phyloP scores from a whole-genome alignment of 345 rosid species.

The Eucalyptus cladocalyx region DNA sequence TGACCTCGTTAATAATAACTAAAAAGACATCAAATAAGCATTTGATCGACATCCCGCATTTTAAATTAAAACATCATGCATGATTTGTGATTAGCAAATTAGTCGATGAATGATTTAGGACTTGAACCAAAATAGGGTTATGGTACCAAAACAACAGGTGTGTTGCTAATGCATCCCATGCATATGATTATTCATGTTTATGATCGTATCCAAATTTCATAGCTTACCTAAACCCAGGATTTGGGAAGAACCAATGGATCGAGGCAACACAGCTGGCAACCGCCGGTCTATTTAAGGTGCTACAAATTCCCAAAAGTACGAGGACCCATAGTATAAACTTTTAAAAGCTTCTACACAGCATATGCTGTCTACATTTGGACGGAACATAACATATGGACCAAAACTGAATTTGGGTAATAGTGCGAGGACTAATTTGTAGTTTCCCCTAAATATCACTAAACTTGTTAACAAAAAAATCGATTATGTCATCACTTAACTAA shows the following conservation, averaged over 20 bases:
- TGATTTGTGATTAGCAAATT: background rate
- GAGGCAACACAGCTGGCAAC: background rate
- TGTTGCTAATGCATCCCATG: background rate
- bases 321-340: too few species aligned
- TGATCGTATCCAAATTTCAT: background rate
- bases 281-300: background rate
- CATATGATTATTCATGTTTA: background rate
- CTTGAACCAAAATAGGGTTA: background rate
- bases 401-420: background rate
- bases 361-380: background rate
- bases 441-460: background rate
- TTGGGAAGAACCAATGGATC: background rate
- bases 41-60: background rate
- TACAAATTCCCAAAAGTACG: background rate
- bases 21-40: background rate
- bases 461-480: background rate
- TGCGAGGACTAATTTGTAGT: background rate
- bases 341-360: background rate
- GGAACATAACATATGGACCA: background rate
- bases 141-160: background rate
- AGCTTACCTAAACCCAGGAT: background rate
- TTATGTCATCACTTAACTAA: background rate
- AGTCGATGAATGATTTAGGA: background rate
- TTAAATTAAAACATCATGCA: background rate
- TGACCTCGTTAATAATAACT: background rate